Conservation (phyloP, 1,139 yeast genomes). For the Scheffersomyces quercinus region DNA sequence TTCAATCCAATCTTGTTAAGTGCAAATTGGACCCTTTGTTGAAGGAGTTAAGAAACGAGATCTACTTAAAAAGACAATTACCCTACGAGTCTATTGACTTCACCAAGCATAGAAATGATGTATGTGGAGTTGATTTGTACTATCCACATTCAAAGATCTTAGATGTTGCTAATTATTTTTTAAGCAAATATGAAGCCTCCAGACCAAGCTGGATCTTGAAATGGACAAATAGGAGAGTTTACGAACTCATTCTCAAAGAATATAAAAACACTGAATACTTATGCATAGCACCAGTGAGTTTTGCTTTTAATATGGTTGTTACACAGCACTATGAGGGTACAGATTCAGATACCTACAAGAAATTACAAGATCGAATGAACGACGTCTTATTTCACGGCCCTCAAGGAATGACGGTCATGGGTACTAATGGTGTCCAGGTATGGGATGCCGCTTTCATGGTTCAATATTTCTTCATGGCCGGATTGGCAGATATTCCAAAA, state of each 20-base stretch:
- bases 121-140: constrained; percentile 89
- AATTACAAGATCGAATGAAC: constrained; percentile 60
- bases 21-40: constrained; percentile 69
- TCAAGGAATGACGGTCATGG: constrained; percentile 91
- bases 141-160: constrained; percentile 82
- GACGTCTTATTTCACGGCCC: constrained; percentile 85
- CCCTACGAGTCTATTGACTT: constrained; percentile 74
- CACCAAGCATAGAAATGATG: constrained; percentile 69
- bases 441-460: constrained; percentile 96
- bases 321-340: constrained; percentile 68
- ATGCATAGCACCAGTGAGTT: constrained; percentile 93
- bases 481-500: constrained; percentile 69
- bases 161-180: constrained; percentile 58
- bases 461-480: constrained; percentile 80
- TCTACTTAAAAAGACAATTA: constrained; percentile 51
- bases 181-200: constrained; percentile 67
- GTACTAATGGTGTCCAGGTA: constrained; percentile 96
- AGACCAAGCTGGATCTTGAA: constrained; percentile 76
- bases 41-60: constrained; percentile 67
- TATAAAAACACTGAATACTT: constrained; percentile 74
- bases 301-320: constrained; percentile 79
- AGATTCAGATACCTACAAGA: constrained; percentile 60
- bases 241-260: constrained; percentile 72
- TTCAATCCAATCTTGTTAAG: constrained; percentile 57
- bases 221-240: constrained; percentile 52